Evolutionary conservation across 2,329 filamentous ascomycete genomes (phyloP).

Genomic region (Aspergillus pseudoterreus): DNA sequence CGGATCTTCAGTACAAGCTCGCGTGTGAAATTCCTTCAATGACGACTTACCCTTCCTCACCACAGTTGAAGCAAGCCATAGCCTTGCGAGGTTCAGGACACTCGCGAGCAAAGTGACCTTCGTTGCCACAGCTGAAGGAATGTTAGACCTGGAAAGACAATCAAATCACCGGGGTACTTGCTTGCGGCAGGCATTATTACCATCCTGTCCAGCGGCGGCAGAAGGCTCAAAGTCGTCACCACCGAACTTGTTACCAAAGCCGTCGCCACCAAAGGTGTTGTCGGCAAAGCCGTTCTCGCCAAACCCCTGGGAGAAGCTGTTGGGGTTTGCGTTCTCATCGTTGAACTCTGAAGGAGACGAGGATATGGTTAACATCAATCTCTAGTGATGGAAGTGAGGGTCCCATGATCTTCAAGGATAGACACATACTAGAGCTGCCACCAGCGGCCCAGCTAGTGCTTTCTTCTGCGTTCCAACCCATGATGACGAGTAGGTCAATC

Average conservation of each 20-base stretch:
- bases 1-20: background rate
- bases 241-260: slow-evolving; percentile 4
- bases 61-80: slow-evolving; percentile 42
- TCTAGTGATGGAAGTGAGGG: no score
- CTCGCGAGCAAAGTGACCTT: slow-evolving; percentile 39
- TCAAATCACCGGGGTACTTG: slow-evolving; percentile 19
- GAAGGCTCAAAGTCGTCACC: slow-evolving; percentile 6
- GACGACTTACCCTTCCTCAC: slow-evolving; percentile 36
- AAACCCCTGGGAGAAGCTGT: slow-evolving; percentile 2
- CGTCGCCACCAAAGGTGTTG: slow-evolving; percentile 4
- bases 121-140: slow-evolving; percentile 30
- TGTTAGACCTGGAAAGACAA: slow-evolving; percentile 6
- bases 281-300: slow-evolving; percentile 1
- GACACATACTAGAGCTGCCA: background rate
- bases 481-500: background rate
- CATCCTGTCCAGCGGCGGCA: background rate
- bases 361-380: no score
- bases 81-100: slow-evolving; percentile 41
- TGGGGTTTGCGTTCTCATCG: background rate
- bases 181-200: slow-evolving; percentile 34
- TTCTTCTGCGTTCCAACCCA: background rate
- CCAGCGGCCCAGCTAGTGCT: background rate
- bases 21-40: background rate
- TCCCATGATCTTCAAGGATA: background rate
- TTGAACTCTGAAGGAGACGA: background rate